A percentile compares a stretch with the other conserved stretches of the same genome.
phyloP scores from a whole-genome alignment of 2,329 filamentous ascomycete genomes.

The Claviceps monticola region DNA sequence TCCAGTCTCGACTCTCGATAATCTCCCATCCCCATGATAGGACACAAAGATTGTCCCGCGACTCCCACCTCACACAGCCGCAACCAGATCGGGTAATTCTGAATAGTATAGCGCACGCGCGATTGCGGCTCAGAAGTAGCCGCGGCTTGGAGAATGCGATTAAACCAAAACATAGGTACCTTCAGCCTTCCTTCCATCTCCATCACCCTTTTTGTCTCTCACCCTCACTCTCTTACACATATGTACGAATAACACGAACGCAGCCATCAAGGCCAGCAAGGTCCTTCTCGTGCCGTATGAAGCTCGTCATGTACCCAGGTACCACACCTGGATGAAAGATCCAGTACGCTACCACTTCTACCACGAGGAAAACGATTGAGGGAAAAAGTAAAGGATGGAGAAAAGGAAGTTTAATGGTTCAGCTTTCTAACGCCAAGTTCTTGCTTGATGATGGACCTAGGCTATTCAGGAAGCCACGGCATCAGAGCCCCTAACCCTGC shows the following conservation, averaged over 20 bases:
- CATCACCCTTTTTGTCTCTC: neutral
- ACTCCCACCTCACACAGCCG: neutral
- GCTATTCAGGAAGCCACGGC: conserved; percentile 73
- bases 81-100: neutral
- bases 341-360: conserved; percentile 28
- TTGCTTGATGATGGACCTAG: conserved; percentile 21
- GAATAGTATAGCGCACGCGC: neutral
- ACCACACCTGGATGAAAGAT: conserved; percentile 89
- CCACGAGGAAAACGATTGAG: neutral
- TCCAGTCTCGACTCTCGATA: neutral
- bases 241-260: neutral
- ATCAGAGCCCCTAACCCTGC: conserved; percentile 66
- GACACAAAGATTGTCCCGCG: neutral
- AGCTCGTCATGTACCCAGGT: conserved; percentile 63
- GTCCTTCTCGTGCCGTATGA: conserved; percentile 77
- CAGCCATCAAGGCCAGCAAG: conserved; percentile 52
- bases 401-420: conserved; percentile 9
- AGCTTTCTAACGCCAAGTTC: too few species aligned
- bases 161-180: conserved; percentile 31
- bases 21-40: neutral
- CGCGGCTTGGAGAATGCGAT: conserved; percentile 20
- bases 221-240: neutral
- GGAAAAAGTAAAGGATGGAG: neutral
- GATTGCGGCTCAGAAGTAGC: neutral
- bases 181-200: neutral